Conservation (phyloP, 257 asterid species). For the Cruciata laevipes region DNA sequence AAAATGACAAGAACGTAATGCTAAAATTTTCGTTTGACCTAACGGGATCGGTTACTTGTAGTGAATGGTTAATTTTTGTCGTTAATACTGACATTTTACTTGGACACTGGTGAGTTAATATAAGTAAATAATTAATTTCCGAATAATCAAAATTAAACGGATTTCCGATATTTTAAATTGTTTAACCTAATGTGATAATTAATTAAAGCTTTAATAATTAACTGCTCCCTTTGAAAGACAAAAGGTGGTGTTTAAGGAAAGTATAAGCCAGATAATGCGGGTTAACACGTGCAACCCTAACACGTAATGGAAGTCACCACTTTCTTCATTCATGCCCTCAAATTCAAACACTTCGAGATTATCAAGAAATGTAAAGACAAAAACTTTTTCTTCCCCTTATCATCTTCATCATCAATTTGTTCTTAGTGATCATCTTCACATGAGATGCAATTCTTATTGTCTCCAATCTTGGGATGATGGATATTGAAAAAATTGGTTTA, state of each 20-base stretch:
- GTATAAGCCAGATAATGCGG: conserved; percentile 55
- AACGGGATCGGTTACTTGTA: conserved; percentile 6
- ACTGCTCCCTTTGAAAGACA: conserved; percentile 91
- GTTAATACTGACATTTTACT: not conserved
- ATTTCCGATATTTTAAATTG: not conserved
- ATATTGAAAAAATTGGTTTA: too few species aligned
- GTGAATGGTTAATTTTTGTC: conserved; percentile 21
- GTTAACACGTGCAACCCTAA: conserved; percentile 51
- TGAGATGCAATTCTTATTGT: not conserved
- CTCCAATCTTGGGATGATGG: too few species aligned
- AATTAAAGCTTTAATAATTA: conserved; percentile 21
- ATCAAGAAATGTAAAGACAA: conserved; percentile 60
- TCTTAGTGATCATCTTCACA: not conserved
- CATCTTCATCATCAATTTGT: conserved; percentile 21
- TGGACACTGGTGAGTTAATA: not conserved
- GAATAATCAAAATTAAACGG: not conserved
- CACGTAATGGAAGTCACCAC: conserved; percentile 11
- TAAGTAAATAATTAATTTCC: too few species aligned
- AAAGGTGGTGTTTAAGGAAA: conserved; percentile 12
- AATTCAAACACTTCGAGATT: conserved; percentile 39
- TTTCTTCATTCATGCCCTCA: conserved; percentile 12
- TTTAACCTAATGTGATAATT: conserved; percentile 8
- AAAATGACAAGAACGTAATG: conserved; percentile 17
- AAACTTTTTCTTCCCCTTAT: conserved; percentile 24
- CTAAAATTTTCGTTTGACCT: conserved; percentile 26